Evolutionary conservation across 257 asterid genomes (phyloP), one percentile per base, ranked within the genome.

Genomic region (Plantago elongata): DNA sequence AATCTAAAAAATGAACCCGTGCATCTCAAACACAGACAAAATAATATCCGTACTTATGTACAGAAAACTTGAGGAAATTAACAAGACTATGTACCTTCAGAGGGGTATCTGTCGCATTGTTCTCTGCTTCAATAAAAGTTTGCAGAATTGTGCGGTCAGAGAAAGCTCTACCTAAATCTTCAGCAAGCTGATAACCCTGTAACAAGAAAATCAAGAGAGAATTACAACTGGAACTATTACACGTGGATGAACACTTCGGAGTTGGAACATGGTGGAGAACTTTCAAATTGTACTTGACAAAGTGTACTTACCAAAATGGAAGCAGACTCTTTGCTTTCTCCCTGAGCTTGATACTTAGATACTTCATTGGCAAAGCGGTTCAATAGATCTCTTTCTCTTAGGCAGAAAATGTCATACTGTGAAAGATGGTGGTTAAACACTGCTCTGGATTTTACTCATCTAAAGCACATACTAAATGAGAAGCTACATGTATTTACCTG

Each of bases 151-250:
- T 71, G 14, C 88, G 84, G 65, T 91, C 98, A 1, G 95, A 67
- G 73, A 74, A 91, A 44, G 98, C 98, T 78, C 82, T 81, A 64
- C 97, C 98, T 69, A 91, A 74, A 76, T 91, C 98, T 83, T 84
- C 98, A 62, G 98, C 98, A 46, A 88, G 87, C 77, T 86, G 95
- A 67, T 91, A 84, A 68, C 85, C 79, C 98, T 88, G 95, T 57
- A 59, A 30, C 40, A 27, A 60, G 38, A 49, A 30, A 55, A 62
- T 45, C 11, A 34, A 34, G 4, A 34, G 40, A 34, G 40, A 34
- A 7, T 34, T 34, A 34, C 27, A 22, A 22, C 27, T 22, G 27
- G 40, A 34, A 34, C 8, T 34, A 34, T 1, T 34, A 34, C 40
- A 34, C 40, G 8, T 4, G 40, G 40, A 34, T 34, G 8, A 34